A percentile compares a stretch with the other conserved stretches of the same genome.
phyloP scores from a whole-genome alignment of 345 rosid species.

The Gossypium mustelinum region DNA sequence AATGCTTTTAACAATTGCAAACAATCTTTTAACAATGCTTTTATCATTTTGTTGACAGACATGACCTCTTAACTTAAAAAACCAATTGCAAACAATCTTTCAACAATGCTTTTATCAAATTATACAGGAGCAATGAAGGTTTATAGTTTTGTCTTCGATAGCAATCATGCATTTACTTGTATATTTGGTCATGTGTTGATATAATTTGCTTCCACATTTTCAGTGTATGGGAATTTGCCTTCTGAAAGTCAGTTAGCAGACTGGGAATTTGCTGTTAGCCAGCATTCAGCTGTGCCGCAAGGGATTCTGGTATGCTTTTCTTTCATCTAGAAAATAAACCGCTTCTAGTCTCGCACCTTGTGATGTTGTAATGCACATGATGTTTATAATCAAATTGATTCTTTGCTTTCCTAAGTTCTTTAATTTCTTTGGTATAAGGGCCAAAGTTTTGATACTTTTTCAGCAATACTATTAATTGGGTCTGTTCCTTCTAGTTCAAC shows the following conservation, averaged over 20 bases:
- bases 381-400: neutral
- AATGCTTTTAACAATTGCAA: neutral
- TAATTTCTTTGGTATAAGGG: neutral
- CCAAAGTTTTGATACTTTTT: neutral
- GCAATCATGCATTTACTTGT: neutral
- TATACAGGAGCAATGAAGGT: neutral
- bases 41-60: neutral
- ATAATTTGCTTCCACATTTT: slow-evolving; percentile 9
- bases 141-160: neutral
- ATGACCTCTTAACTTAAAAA: neutral
- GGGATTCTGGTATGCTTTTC: slow-evolving; percentile 61
- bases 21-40: neutral
- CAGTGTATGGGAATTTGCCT: slow-evolving; percentile 91
- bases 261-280: slow-evolving; percentile 92
- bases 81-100: neutral
- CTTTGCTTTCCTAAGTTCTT: slow-evolving; percentile 1
- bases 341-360: neutral
- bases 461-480: neutral
- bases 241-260: slow-evolving; percentile 74
- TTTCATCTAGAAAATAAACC: slow-evolving; percentile 6
- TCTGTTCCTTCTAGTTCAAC: neutral
- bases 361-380: neutral
- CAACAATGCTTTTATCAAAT: neutral
- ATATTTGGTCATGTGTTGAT: neutral
- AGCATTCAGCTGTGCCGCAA: slow-evolving; percentile 97